A percentile compares a stretch with the other conserved stretches of the same genome.
phyloP scores from a whole-genome alignment of 2,329 filamentous ascomycete genomes.

The Orbilia quercus region DNA sequence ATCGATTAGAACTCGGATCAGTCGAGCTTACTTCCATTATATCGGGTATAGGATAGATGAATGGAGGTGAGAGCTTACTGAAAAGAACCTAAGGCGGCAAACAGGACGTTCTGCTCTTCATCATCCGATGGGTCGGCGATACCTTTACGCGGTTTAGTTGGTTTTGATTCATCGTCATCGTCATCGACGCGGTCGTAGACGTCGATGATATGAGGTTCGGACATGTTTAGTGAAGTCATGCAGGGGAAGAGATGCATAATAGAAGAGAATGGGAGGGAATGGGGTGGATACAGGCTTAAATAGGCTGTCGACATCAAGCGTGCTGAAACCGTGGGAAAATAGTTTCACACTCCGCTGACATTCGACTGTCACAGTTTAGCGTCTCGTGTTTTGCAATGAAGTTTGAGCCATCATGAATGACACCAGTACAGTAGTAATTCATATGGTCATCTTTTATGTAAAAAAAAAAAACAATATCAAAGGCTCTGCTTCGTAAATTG shows the following conservation, averaged over 20 bases:
- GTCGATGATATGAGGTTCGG: slow-evolving; percentile 15
- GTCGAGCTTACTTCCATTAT: background rate
- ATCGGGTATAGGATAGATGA: too few relatives aligned
- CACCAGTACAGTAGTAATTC: background rate
- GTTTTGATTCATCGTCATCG: slow-evolving; percentile 10
- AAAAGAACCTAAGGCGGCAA: slow-evolving; percentile 33
- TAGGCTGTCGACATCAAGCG: background rate
- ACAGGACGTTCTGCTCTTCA: slow-evolving; percentile 35
- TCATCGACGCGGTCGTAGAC: slow-evolving; percentile 20
- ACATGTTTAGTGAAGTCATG: slow-evolving; percentile 17
- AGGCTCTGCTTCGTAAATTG: too few relatives aligned
- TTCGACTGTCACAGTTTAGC: too few relatives aligned
- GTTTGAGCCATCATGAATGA: background rate
- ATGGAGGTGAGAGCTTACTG: slow-evolving; percentile 24
- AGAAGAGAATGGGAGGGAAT: background rate
- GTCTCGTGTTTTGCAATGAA: background rate
- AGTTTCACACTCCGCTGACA: background rate
- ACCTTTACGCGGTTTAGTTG: slow-evolving; percentile 12
- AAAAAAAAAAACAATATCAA: too few relatives aligned
- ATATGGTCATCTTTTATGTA: background rate
- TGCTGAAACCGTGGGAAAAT: background rate
- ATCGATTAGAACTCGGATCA: background rate
- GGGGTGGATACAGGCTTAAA: background rate
- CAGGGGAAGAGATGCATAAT: background rate
- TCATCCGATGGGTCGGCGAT: slow-evolving; percentile 26